A percentile compares a stretch with the other conserved stretches of the same genome.
phyloP scores from a whole-genome alignment of 352 stramenopile genomes.

The Pythium grandisporangium region DNA sequence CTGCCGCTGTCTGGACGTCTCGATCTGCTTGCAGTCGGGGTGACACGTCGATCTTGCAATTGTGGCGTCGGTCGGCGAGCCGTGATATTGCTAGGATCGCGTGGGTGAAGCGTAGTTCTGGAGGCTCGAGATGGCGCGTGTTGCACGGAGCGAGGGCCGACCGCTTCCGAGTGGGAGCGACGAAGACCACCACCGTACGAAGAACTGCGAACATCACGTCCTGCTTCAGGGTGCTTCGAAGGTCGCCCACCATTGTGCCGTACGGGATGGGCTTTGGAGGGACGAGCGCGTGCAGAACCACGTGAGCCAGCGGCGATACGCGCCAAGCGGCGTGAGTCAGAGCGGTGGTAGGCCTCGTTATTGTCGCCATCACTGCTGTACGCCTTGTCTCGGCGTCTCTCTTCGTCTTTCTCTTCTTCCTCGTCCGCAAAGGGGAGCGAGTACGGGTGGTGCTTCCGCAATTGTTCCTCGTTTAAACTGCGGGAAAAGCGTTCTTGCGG shows the following conservation, averaged over 20 bases:
- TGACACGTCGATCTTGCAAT: too few species aligned
- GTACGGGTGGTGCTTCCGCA: conserved; percentile 3
- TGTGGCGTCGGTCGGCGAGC: background rate
- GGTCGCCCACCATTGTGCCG: background rate
- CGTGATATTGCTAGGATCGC: background rate
- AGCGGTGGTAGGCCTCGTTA: conserved; percentile 7
- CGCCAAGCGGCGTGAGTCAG: background rate
- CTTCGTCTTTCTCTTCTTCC: conserved; percentile 70
- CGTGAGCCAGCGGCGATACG: too few species aligned
- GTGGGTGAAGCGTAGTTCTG: conserved; percentile 8
- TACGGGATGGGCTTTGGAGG: background rate
- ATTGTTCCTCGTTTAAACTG: conserved; percentile 14
- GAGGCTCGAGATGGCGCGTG: conserved; percentile 5
- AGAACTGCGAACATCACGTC: too few species aligned
- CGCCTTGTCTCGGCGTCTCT: conserved; percentile 20
- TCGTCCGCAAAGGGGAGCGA: conserved; percentile 23
- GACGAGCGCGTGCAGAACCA: too few species aligned
- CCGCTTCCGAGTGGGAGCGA: conserved; percentile 11
- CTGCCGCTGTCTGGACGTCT: too few species aligned
- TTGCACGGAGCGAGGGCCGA: background rate
- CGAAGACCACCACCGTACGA: conserved; percentile 5
- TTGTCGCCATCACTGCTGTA: conserved; percentile 18
- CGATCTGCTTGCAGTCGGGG: too few species aligned
- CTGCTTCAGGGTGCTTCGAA: background rate
- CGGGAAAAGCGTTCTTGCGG: conserved; percentile 4